Evolutionary conservation across 2,329 filamentous ascomycete genomes (phyloP), one percentile per base, ranked within the genome.

Genomic region (Clarireedia monteithiana): DNA sequence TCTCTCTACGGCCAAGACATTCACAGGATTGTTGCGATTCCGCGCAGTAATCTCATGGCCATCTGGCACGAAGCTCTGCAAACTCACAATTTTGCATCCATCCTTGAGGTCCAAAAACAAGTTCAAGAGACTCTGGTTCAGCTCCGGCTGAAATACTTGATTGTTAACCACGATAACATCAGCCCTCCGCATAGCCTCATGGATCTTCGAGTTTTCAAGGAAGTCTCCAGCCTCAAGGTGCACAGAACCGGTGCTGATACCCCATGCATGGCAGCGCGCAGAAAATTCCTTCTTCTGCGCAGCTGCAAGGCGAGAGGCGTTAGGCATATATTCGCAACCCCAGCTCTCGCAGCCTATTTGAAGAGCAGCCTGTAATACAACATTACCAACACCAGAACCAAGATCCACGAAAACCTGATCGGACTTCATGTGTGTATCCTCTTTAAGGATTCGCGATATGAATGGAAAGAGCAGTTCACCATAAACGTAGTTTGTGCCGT

Each of bases 161-260:
- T 99, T 99, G 76, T 99, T 99, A 65, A 97, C 92, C 26, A 99
- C 80, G 17, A 99, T 83, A n/a, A 97, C 91, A 69, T 99, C 94
- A 1, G 94, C 92, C 54, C 85, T 83, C 70, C 87, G 86, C 50
- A 99, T 78, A 6, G 85, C 85, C 24, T 83, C 79, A 58, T 85
- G 78, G 49, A 96, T 89, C 57, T 78, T 77, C 15, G 79, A 70
- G 63, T 87, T 88, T 61, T 84, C 82, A 9, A 91, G 82, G 67
- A 99, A 96, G 68, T 96, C 89, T 57, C 90, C 94, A 45, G 85
- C 77, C 60, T 92, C 82, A 6, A 99, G 82, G 59, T 84, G 80
- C n/a, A 94, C 88, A 58, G 81, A 77, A 59, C 94, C 94, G 2
- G 89, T 82, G 17, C 81, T 78, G 56, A 99, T 77, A 10, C 92